Percentiles rank a stretch among this genome's conserved stretches.
Conservation (phyloP, 1,284 basidiomycete genomes). For the Ustilago trichophora region DNA sequence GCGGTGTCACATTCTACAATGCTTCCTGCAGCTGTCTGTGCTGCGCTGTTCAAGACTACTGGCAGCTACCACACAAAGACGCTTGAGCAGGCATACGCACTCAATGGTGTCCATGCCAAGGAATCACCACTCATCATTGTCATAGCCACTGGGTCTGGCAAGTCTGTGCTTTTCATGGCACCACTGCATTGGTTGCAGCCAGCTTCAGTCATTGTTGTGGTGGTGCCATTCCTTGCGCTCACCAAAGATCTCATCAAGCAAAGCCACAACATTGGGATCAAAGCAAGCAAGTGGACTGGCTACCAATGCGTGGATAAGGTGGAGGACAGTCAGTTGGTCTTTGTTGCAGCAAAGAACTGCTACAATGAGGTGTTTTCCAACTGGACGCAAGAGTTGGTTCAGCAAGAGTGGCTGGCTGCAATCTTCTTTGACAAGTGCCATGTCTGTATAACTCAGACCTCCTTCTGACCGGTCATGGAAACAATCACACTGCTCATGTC, state of each 20-base stretch:
- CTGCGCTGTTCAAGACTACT: too few relatives aligned
- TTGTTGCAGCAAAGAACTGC: too few relatives aligned
- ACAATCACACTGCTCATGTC: background rate
- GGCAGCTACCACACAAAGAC: background rate
- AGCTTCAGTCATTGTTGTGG: background rate
- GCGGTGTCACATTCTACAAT: too few relatives aligned
- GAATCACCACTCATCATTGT: too few relatives aligned
- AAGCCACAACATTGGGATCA: background rate
- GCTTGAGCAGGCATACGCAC: background rate
- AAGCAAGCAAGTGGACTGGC: too few relatives aligned
- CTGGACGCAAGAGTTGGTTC: background rate
- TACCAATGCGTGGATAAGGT: background rate
- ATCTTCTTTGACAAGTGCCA: conserved; percentile 12
- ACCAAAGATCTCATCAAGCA: background rate
- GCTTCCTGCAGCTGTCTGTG: too few relatives aligned
- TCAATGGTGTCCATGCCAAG: background rate
- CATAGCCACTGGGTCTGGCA: too few relatives aligned
- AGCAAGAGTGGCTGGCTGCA: conserved; percentile 1
- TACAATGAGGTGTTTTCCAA: background rate
- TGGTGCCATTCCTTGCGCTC: background rate
- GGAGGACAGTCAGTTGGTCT: conserved; percentile 1
- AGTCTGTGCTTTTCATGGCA: background rate
- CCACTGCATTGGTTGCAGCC: background rate
- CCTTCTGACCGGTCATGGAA: background rate
- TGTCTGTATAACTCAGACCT: background rate